Evolutionary conservation across 768 basidiomycete genomes (phyloP).

Genomic region (Tricholoma terreum): DNA sequence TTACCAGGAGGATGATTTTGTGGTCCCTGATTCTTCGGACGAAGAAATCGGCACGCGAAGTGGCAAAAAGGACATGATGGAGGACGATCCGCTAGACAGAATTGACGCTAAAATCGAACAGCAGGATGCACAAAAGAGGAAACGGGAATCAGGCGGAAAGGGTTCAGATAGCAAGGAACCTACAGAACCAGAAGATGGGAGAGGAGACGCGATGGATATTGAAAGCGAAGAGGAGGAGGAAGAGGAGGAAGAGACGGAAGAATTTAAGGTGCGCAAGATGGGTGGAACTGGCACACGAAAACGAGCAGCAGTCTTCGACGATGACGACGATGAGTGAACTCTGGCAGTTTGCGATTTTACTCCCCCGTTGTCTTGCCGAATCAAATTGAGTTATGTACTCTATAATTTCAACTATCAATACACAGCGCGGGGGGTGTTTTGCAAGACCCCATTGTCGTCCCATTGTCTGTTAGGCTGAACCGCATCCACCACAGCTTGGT

Average conservation of each 20-base stretch:
- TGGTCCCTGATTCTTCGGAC: conserved; percentile 76
- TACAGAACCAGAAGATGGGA: conserved; percentile 23
- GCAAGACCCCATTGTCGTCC: conserved; percentile 54
- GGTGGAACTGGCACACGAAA: conserved; percentile 48
- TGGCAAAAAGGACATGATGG: conserved; percentile 36
- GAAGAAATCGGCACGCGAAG: conserved; percentile 51
- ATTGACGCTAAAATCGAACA: conserved; percentile 69
- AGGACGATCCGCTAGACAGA: conserved; percentile 65
- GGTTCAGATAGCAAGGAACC: conserved; percentile 22
- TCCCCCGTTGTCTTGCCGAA: not conserved
- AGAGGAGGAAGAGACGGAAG: conserved; percentile 71
- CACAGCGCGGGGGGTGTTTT: conserved; percentile 32
- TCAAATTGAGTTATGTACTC: conserved; percentile 1
- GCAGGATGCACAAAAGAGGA: conserved; percentile 49
- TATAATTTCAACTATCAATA: conserved; percentile 24
- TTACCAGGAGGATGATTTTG: conserved; percentile 83
- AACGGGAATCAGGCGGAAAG: conserved; percentile 27
- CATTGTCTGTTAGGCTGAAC: conserved; percentile 63
- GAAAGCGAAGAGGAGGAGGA: conserved; percentile 40
- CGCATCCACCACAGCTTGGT: conserved; percentile 74
- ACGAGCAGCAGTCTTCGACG: conserved; percentile 54
- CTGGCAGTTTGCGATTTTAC: conserved; percentile 2
- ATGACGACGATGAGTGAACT: conserved; percentile 52
- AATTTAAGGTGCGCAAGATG: conserved; percentile 59
- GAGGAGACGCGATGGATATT: conserved; percentile 23